A percentile compares a stretch with the other conserved stretches of the same genome.
Conservation (phyloP, 129 eudicot genomes). For the Chrysanthemum seticuspe region DNA sequence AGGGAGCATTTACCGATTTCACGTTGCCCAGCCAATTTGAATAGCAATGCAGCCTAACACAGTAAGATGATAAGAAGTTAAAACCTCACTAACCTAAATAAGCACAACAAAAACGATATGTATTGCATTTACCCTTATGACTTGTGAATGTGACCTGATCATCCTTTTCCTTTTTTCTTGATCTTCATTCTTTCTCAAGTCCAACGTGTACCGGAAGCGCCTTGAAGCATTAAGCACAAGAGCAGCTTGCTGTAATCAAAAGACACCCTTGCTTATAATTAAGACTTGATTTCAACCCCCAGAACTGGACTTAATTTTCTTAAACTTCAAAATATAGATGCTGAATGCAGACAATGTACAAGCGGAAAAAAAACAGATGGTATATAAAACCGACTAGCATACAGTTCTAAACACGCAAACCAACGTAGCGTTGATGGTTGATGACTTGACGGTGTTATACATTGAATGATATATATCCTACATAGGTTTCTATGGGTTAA, state of each 20-base stretch:
- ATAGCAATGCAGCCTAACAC: conserved; percentile 86
- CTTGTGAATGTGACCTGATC: conserved; percentile 99
- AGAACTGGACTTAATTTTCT: background rate
- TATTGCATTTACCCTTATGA: conserved; percentile 60
- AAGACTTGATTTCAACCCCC: background rate
- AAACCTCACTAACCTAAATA: background rate
- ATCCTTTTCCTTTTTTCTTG: conserved; percentile 63
- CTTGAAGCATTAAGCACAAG: conserved; percentile 96
- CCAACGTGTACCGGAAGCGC: conserved; percentile 89
- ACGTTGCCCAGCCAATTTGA: conserved; percentile 84
- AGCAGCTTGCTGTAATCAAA: conserved; percentile 80
- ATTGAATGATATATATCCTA: too few species aligned
- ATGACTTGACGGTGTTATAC: too few species aligned
- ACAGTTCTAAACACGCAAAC: too few species aligned
- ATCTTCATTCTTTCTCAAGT: conserved; percentile 70
- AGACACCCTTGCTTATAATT: conserved; percentile 7
- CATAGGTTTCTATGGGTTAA: too few species aligned
- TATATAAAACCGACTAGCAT: background rate
- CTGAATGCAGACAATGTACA: background rate
- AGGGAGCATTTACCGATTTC: conserved; percentile 55
- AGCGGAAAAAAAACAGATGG: too few species aligned
- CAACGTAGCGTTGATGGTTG: too few species aligned
- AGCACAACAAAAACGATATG: background rate
- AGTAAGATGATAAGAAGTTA: background rate
- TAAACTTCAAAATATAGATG: background rate